These are phyloP conservation scores for Chaetomiaceae sp. DNA, from an alignment of 2,329 filamentous ascomycete species.

Conservation along the genomic window DNA sequence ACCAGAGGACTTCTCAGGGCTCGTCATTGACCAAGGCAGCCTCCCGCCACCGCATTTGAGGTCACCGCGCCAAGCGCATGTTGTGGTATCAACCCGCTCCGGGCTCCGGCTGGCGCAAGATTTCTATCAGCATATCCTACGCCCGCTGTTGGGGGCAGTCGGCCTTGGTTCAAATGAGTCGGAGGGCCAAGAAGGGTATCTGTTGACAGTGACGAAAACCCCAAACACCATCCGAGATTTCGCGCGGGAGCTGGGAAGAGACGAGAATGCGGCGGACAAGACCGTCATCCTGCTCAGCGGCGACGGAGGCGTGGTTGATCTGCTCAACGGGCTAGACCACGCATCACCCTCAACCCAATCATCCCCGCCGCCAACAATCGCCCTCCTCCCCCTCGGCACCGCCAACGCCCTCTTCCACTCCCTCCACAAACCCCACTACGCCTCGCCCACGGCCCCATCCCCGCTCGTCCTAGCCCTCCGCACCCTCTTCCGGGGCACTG, in stretches of 20 bases:
- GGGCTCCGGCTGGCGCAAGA: conserved; percentile 54
- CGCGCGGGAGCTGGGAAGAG: conserved; percentile 39
- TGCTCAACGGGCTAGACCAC: conserved; percentile 60
- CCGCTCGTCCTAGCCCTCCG: conserved; percentile 48
- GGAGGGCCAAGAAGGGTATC: conserved; percentile 34
- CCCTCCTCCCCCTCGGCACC: conserved; percentile 58
- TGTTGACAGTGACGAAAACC: conserved; percentile 59
- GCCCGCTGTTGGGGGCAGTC: conserved; percentile 49
- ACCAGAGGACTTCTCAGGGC: conserved; percentile 34
- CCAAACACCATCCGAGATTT: conserved; percentile 62
- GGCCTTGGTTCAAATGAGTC: conserved; percentile 30
- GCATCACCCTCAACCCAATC: neutral
- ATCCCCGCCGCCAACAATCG: conserved; percentile 38
- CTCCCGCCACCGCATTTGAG: conserved; percentile 32
- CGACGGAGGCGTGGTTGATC: conserved; percentile 80
- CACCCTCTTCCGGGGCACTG: conserved; percentile 55
- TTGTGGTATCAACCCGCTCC: conserved; percentile 64
- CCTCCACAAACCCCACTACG: conserved; percentile 54
- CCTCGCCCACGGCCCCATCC: conserved; percentile 29
- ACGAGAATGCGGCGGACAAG: conserved; percentile 22
- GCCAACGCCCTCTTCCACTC: conserved; percentile 63
- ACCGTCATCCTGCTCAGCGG: conserved; percentile 77
- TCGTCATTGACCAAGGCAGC: conserved; percentile 34
- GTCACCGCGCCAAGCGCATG: conserved; percentile 42
- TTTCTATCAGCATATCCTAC: conserved; percentile 54